Base-by-base conservation (phyloP, 805 yeast genomes). In the Pichia deserticola region DNA sequence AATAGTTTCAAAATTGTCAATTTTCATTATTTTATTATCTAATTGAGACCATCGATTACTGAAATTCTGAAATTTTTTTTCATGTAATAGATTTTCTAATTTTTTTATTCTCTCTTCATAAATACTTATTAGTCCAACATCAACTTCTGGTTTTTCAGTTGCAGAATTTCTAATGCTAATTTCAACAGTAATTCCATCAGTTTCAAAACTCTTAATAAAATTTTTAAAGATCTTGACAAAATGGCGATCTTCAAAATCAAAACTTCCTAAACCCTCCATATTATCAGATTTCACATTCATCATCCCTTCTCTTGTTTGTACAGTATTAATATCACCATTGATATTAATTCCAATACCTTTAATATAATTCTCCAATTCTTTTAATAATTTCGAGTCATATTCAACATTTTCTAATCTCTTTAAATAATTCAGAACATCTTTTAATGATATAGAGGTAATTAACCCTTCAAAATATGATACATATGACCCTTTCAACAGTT, bases 41-140 rank as follows among this genome's bases (percentile, higher is more conserved):
- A 39, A 40, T 45, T 60, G 65, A 3, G 67, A 59, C 69, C 69
- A 66, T 44, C 60, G 61, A n/a, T 60, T 62, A 34, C 72, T 73
- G 37, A 80, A 69, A 46, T 79, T 77, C 42, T 75, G 75, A 59
- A 75, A 80, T 54, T 79, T 87, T 48, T 81, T 84, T 54, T 86
- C 88, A 61, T 89, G 93, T 13, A 89, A 67, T 37, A 89, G 65
- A 48, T 79, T 83, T 57, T 89, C 97, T 47, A 92, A 73, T 56
- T 85, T 85, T 53, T 78, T 79, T 39, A 92, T 86, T 47, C 96
- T 70, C 10, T 78, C 65, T 61, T 84, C 84, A 54, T 89, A 83
- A 0, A 86, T 87, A 54, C 74, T 74, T 10, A 84, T 68, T 11
- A 76, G 59, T 40, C 74, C 79, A 4, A 67, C 61, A 34, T 48